These are phyloP conservation scores for Neurospora sp. DNA, from an alignment of 495 filamentous ascomycete genomes.

Conservation along the genomic window DNA sequence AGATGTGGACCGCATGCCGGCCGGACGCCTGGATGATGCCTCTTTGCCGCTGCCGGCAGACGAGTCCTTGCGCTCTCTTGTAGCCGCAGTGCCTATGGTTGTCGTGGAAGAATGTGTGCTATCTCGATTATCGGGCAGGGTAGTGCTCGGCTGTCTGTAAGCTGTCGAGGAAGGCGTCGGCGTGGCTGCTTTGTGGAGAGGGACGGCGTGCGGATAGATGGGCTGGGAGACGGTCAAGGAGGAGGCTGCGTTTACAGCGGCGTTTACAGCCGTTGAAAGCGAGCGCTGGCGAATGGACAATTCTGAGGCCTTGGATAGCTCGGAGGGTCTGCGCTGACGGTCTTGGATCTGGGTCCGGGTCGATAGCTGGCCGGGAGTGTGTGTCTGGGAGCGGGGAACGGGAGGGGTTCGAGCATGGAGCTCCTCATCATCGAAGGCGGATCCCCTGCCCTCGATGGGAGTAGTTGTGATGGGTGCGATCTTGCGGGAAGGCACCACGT, in stretches of 20 bases:
- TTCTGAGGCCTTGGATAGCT: constrained; percentile 35
- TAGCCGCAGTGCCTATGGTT: constrained; percentile 1
- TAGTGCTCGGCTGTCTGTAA: constrained; percentile 11
- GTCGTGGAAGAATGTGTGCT: not conserved
- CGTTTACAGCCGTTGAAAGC: constrained; percentile 26
- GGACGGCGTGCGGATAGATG: constrained; percentile 13
- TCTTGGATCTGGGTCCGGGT: constrained; percentile 32
- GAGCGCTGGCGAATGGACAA: constrained; percentile 39
- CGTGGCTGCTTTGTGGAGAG: constrained; percentile 17
- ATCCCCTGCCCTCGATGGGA: constrained; percentile 12
- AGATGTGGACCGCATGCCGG: constrained; percentile 39
- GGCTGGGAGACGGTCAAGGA: constrained; percentile 12
- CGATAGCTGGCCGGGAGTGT: constrained; percentile 45
- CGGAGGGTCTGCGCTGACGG: constrained; percentile 35
- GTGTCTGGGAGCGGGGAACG: constrained; percentile 30
- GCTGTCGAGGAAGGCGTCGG: constrained; percentile 18
- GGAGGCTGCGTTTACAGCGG: constrained; percentile 9
- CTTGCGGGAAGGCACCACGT: constrained; percentile 33
- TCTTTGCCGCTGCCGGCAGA: constrained; percentile 29
- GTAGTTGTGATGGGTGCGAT: constrained; percentile 17
- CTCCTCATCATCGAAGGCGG: constrained; percentile 15
- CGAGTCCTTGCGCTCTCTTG: constrained; percentile 31
- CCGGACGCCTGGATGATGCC: constrained; percentile 17
- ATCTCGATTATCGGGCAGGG: constrained; percentile 9
- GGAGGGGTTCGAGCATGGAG: constrained; percentile 22